Evolutionary conservation across 2,329 filamentous ascomycete genomes (phyloP), one percentile per base, ranked within the genome.

Genomic region (Xylariaceae sp.): DNA sequence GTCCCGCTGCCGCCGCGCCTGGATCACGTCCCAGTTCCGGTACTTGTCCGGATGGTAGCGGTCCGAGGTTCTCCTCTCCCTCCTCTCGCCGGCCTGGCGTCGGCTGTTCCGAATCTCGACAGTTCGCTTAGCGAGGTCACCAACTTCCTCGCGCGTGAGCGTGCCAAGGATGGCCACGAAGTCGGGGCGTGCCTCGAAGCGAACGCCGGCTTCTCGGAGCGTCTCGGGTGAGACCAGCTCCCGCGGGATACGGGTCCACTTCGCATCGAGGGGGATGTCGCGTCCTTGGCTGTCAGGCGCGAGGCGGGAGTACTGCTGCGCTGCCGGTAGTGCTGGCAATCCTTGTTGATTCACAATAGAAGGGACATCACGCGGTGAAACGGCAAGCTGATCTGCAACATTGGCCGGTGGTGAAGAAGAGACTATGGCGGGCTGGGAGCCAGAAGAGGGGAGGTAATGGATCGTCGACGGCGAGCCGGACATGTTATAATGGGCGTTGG

Each of bases 121-220:
- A 40, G 77, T 84, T 49, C 76, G 73, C 3, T 75, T 75, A 1
- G 83, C 83, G 52, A 77, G 81, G 6, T 80, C 74, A 19, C 74
- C 72, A 40, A 88, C 79, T 43, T 87, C 69, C 12, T 81, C 78
- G 1, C 75, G 76, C 1, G 74, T 74, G 2, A 87, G 73, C 14
- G 79, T 74, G 3, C 85, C 85, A 0, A 88, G 75, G 3, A 88
- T 71, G 12, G 84, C 85, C 2, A 87, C 83, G 56, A 83, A 87
- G 1, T 81, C 78, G 0, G 83, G 83, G 1, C 82, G 77, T 9
- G 84, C 84, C 67, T 87, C 84, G 63, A 85, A 87, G 9, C 84
- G 79, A 20, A 84, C 76, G 12, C 81, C 78, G 3, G 82, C 82
- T 42, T 77, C 73, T 40, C 79, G 75, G 2, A 87, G 73, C 0